Conservation (phyloP, 306 rosid genomes). For the Leucaena leucocephala region DNA sequence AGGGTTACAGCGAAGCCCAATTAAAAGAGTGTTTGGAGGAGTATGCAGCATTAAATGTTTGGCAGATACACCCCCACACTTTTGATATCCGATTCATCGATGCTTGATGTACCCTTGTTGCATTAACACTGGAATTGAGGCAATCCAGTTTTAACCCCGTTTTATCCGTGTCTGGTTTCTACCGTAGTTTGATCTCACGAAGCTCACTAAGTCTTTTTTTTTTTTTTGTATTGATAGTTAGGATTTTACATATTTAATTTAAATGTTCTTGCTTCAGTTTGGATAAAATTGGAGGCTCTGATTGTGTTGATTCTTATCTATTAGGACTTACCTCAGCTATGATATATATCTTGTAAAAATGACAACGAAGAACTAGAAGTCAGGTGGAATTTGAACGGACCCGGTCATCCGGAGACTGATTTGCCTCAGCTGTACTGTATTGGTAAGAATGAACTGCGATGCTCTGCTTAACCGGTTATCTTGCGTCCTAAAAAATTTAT, state of each 20-base stretch:
- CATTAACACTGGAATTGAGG: neutral
- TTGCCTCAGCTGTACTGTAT: neutral
- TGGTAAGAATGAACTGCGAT: neutral
- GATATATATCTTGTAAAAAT: too few relatives aligned
- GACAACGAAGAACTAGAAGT: neutral
- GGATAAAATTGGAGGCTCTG: constrained; percentile 11
- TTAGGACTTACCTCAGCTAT: neutral
- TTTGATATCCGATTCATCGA: constrained; percentile 93
- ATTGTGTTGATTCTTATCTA: neutral
- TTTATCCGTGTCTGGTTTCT: neutral
- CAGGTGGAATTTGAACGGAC: neutral
- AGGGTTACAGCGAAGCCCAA: constrained; percentile 99
- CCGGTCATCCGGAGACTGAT: neutral
- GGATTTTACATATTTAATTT: constrained; percentile 29
- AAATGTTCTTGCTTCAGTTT: neutral
- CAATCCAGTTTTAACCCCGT: constrained; percentile 16
- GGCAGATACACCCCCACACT: constrained; percentile 96
- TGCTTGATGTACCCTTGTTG: constrained; percentile 48
- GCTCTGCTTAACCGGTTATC: neutral
- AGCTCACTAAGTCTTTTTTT: neutral
- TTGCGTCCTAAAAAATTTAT: neutral
- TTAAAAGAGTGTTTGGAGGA: constrained; percentile 94
- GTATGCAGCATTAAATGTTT: constrained; percentile 94
- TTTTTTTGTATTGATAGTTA: constrained; percentile 9
- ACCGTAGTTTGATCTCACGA: constrained; percentile 5